Evolutionary conservation across 176 grass and related monocot genomes (phyloP).

Genomic region (Themeda triandra): DNA sequence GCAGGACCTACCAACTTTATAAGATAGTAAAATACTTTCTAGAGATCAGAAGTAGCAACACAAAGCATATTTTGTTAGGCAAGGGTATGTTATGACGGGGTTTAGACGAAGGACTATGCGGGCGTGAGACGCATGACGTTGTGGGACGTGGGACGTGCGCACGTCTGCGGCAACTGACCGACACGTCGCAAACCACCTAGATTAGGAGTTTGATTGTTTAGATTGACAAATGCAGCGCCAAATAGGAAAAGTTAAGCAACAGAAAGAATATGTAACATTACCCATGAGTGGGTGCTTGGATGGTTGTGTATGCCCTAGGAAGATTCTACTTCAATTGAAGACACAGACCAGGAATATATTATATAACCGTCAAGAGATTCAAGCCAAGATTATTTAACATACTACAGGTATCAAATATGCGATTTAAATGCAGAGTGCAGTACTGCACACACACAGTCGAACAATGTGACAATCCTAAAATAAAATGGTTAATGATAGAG

Average conservation of each 20-base stretch:
- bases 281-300: neutral
- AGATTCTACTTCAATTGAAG: neutral
- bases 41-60: neutral
- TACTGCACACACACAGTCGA: neutral
- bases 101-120: neutral
- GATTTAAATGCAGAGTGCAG: neutral
- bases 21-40: conserved; percentile 6
- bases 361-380: neutral
- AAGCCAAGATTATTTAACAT: neutral
- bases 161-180: no score
- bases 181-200: neutral
- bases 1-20: neutral
- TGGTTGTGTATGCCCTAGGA: neutral
- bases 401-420: neutral
- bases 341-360: neutral
- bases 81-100: neutral
- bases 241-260: neutral
- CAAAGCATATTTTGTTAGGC: neutral
- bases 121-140: neutral
- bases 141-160: neutral
- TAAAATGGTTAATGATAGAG: conserved; percentile 10
- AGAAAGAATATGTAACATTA: neutral
- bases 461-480: neutral
- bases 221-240: neutral
- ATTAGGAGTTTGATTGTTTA: neutral